Evolutionary conservation across 2,329 filamentous ascomycete genomes (phyloP).

Genomic region (Chaetomiaceae sp.): DNA sequence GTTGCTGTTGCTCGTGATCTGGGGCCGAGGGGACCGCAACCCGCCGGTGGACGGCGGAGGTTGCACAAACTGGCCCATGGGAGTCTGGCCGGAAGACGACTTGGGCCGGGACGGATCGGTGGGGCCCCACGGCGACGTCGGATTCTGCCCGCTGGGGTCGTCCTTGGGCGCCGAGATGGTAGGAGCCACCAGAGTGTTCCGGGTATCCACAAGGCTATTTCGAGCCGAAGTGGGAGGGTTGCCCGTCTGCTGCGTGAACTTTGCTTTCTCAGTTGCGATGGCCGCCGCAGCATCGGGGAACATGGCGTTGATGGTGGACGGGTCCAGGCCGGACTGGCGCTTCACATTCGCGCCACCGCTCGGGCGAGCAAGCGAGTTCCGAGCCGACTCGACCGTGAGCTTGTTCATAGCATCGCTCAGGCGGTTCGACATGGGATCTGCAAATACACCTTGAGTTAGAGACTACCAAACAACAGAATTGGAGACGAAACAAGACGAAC

Average conservation of each 20-base stretch:
- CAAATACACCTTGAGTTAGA: constrained; percentile 19
- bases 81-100: constrained; percentile 71
- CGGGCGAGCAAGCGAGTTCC: constrained; percentile 80
- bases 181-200: constrained; percentile 68
- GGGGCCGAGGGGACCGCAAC: constrained; percentile 75
- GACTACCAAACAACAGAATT: neutral
- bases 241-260: constrained; percentile 92
- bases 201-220: constrained; percentile 79
- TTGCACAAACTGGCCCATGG: constrained; percentile 94
- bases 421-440: constrained; percentile 95
- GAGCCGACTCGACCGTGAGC: constrained; percentile 77
- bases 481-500: constrained; percentile 40
- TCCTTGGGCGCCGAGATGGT: constrained; percentile 69
- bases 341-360: constrained; percentile 75
- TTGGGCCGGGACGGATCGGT: constrained; percentile 61
- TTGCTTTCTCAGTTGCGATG: constrained; percentile 97
- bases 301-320: constrained; percentile 95
- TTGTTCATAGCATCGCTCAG: constrained; percentile 96
- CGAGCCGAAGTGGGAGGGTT: constrained; percentile 86
- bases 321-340: constrained; percentile 89
- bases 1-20: constrained; percentile 60
- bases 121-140: constrained; percentile 76
- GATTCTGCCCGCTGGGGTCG: constrained; percentile 59
- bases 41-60: constrained; percentile 66
- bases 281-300: constrained; percentile 96